Evolutionary conservation across 331 rosid species (phyloP).

Genomic region (Acacia pycnantha): DNA sequence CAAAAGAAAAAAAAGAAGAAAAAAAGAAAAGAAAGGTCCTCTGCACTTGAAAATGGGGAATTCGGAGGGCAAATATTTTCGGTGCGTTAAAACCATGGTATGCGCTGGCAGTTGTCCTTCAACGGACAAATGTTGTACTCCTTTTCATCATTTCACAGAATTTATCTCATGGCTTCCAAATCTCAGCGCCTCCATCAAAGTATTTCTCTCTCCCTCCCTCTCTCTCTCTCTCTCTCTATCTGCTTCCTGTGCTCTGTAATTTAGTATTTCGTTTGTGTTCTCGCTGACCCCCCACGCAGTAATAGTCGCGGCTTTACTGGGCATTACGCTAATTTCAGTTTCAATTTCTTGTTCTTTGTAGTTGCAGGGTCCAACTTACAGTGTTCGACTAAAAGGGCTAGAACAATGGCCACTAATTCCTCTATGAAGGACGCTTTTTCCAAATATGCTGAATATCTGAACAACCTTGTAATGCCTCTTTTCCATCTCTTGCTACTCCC

Average conservation of each 20-base stretch:
- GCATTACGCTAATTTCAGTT: not conserved
- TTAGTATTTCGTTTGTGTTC: not conserved
- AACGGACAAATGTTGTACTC: constrained; percentile 42
- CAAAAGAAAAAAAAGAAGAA: no score
- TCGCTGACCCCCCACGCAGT: not conserved
- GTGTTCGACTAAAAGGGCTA: constrained; percentile 50
- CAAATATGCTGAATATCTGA: constrained; percentile 66
- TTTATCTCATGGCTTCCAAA: constrained; percentile 59
- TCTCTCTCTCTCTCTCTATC: not conserved
- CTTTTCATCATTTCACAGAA: constrained; percentile 30
- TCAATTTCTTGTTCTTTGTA: constrained; percentile 22
- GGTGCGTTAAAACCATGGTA: not conserved
- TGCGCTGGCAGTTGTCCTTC: not conserved
- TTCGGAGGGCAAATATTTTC: no score
- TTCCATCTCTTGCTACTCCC: not conserved
- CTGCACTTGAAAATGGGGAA: no score
- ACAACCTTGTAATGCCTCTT: constrained; percentile 55
- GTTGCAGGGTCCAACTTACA: constrained; percentile 49
- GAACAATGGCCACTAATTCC: constrained; percentile 58
- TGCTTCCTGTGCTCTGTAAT: not conserved
- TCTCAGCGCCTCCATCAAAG: constrained; percentile 54
- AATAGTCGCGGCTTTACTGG: not conserved
- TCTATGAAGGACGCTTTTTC: constrained; percentile 68
- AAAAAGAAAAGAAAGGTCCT: no score
- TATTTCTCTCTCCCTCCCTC: constrained; percentile 20